phyloP scores from a whole-genome alignment of 78 protist genomes.

The Bodo saltans region DNA sequence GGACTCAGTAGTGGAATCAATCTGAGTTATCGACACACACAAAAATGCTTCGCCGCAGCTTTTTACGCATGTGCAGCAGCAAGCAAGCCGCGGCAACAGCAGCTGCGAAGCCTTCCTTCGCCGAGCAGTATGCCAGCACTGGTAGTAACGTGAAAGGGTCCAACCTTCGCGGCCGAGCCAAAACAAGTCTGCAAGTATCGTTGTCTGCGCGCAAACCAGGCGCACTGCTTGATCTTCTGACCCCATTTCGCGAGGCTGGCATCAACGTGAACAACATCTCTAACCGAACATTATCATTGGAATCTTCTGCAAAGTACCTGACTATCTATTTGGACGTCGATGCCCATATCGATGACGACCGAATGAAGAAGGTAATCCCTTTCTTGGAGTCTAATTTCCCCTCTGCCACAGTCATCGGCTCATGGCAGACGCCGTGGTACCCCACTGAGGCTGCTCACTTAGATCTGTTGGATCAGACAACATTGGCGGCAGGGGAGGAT shows the following conservation, averaged over 20 bases:
- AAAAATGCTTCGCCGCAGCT: background rate
- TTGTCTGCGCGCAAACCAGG: background rate
- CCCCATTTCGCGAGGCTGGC: constrained; percentile 1
- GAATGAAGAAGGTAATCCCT: background rate
- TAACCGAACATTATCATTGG: background rate
- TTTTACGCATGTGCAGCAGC: background rate
- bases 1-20: too few species aligned
- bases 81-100: too few species aligned
- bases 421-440: constrained; percentile 17
- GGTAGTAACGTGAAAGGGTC: background rate
- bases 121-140: background rate
- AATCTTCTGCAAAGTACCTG: background rate
- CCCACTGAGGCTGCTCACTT: background rate
- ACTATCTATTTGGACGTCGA: background rate
- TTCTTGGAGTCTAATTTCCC: too few species aligned
- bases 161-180: background rate
- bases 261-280: background rate
- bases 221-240: background rate
- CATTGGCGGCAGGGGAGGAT: constrained; percentile 10
- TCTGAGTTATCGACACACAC: too few species aligned
- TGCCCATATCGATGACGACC: background rate
- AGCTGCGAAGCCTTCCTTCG: too few species aligned
- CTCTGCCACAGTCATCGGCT: background rate
- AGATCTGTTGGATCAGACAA: background rate
- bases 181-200: background rate